phyloP scores from a whole-genome alignment of 768 basidiomycete genomes.

The Lepiota brunneoincarnata region DNA sequence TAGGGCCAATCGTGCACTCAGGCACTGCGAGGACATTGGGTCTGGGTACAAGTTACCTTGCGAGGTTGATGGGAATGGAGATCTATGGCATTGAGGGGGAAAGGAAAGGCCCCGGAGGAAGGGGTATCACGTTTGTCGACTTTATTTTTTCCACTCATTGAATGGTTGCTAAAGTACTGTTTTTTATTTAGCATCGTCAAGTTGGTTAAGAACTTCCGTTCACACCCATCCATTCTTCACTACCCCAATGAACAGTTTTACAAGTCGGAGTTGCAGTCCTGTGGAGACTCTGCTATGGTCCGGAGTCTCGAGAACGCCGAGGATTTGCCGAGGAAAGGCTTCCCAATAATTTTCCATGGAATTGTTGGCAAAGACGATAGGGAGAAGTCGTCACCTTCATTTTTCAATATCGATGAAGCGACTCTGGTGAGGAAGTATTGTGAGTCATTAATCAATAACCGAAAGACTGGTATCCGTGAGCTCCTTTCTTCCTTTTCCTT shows the following conservation, averaged over 20 bases:
- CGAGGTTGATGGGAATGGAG: slow-evolving; percentile 42
- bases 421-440: slow-evolving; percentile 49
- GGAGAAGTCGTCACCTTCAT: slow-evolving; percentile 57
- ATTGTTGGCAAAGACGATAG: slow-evolving; percentile 52
- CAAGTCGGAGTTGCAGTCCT: slow-evolving; percentile 43
- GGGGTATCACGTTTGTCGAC: slow-evolving; percentile 33
- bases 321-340: slow-evolving; percentile 37
- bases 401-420: slow-evolving; percentile 60
- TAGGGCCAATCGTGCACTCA: slow-evolving; percentile 58
- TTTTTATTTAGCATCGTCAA: slow-evolving; percentile 46
- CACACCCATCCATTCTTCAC: slow-evolving; percentile 49
- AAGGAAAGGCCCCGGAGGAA: slow-evolving; percentile 17
- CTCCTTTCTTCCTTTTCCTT: slow-evolving; percentile 5
- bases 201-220: slow-evolving; percentile 57
- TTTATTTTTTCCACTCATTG: slow-evolving; percentile 1
- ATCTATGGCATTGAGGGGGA: slow-evolving; percentile 32
- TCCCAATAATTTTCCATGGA: slow-evolving; percentile 58
- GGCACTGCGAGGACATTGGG: slow-evolving; percentile 45
- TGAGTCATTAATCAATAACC: slow-evolving; percentile 29
- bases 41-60: slow-evolving; percentile 48
- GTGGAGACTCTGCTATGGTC: slow-evolving; percentile 41
- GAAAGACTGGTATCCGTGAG: slow-evolving; percentile 40
- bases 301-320: slow-evolving; percentile 35
- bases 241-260: slow-evolving; percentile 64
- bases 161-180: not conserved